Conservation (phyloP, 805 yeast species). For the Saccharomyces eubayanus region DNA sequence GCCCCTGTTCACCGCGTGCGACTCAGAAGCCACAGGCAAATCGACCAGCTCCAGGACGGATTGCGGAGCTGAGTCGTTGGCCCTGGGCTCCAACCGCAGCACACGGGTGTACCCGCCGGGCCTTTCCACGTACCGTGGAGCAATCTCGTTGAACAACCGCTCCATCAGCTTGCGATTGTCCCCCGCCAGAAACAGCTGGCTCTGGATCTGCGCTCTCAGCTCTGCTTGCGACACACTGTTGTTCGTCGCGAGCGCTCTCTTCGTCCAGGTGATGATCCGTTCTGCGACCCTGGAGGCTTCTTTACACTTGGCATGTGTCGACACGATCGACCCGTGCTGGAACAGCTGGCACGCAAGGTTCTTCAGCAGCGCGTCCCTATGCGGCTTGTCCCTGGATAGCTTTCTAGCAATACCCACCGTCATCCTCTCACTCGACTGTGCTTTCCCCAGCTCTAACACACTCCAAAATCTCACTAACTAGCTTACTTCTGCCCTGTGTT, state of each 20-base stretch:
- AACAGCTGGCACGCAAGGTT: slow-evolving; percentile 60
- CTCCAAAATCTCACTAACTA: too few species aligned
- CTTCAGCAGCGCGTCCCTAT: slow-evolving; percentile 48
- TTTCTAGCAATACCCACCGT: slow-evolving; percentile 28
- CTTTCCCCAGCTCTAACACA: background rate
- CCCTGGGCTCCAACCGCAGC: slow-evolving; percentile 71
- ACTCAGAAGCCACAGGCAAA: slow-evolving; percentile 31
- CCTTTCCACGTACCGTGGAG: slow-evolving; percentile 54
- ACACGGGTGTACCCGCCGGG: slow-evolving; percentile 81
- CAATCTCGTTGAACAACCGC: slow-evolving; percentile 59
- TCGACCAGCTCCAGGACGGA: slow-evolving; percentile 83
- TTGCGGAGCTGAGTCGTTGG: slow-evolving; percentile 87
- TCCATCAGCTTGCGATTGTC: slow-evolving; percentile 42
- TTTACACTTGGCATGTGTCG: slow-evolving; percentile 71
- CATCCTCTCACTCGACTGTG: slow-evolving; percentile 10
- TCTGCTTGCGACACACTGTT: slow-evolving; percentile 9
- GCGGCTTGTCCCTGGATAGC: slow-evolving; percentile 38
- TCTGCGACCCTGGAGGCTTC: slow-evolving; percentile 59
- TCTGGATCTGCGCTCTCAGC: slow-evolving; percentile 28
- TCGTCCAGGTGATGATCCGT: slow-evolving; percentile 52
- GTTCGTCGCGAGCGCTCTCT: slow-evolving; percentile 27
- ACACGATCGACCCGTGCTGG: slow-evolving; percentile 61
- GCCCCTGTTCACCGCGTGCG: slow-evolving; percentile 16
- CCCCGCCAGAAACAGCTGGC: slow-evolving; percentile 40
- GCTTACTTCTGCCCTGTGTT: background rate